phyloP scores from a whole-genome alignment of 805 yeast genomes.

The Schwanniomyces occidentalis region DNA sequence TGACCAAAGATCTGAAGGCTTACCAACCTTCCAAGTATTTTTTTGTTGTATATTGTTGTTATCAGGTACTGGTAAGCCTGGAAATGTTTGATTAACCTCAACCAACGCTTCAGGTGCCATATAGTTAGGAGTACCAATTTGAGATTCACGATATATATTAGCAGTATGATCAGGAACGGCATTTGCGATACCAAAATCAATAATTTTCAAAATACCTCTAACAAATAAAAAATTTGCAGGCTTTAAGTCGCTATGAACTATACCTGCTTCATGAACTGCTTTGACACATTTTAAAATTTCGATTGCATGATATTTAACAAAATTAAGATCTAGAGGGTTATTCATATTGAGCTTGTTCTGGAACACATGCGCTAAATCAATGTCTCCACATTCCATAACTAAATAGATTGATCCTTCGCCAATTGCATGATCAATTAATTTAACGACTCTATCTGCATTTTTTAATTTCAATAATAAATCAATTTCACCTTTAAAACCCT shows the following conservation, averaged over 20 bases:
- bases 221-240: conserved; percentile 78
- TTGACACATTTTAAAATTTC: conserved; percentile 81
- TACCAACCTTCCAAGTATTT: conserved; percentile 75
- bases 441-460: conserved; percentile 70
- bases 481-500: conserved; percentile 89
- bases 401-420: conserved; percentile 62
- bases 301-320: conserved; percentile 74
- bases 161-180: conserved; percentile 91
- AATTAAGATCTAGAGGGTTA: conserved; percentile 59
- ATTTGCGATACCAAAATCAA: conserved; percentile 96
- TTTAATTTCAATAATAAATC: conserved; percentile 63
- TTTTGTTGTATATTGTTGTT: conserved; percentile 9
- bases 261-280: conserved; percentile 84
- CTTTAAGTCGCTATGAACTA: conserved; percentile 79
- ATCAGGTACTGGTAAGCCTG: conserved; percentile 19
- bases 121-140: conserved; percentile 93
- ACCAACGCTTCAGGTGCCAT: conserved; percentile 97
- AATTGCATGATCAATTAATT: conserved; percentile 72
- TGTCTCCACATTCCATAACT: conserved; percentile 94
- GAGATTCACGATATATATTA: conserved; percentile 85
- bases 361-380: conserved; percentile 82
- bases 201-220: conserved; percentile 78
- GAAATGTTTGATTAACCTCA: conserved; percentile 47
- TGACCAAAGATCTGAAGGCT: conserved; percentile 97
- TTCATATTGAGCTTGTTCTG: conserved; percentile 50